phyloP scores from a whole-genome alignment of 768 basidiomycete species.

The Megacollybia marginata region DNA sequence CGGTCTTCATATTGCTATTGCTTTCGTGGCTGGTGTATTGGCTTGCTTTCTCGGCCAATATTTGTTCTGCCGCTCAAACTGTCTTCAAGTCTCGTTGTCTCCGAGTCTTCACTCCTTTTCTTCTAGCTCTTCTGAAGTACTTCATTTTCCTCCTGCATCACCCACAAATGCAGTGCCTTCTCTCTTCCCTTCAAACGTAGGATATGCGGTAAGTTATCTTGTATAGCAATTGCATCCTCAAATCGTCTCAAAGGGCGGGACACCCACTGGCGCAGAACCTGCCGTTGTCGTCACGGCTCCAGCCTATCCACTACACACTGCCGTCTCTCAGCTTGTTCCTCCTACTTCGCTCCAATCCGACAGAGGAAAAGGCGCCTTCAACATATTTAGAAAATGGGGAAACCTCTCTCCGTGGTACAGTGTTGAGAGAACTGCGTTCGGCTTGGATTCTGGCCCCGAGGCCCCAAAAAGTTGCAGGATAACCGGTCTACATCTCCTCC shows the following conservation, averaged over 20 bases:
- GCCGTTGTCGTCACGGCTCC: slow-evolving; percentile 69
- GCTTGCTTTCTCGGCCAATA: slow-evolving; percentile 45
- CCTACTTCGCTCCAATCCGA: slow-evolving; percentile 28
- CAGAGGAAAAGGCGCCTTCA: slow-evolving; percentile 33
- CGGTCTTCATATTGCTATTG: slow-evolving; percentile 30
- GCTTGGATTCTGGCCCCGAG: slow-evolving; percentile 63
- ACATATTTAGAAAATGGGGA: slow-evolving; percentile 75
- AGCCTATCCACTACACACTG: slow-evolving; percentile 70
- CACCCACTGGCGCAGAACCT: slow-evolving; percentile 75
- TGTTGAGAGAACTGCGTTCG: slow-evolving; percentile 56
- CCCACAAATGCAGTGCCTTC: slow-evolving; percentile 71
- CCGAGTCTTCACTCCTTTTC: too few relatives aligned
- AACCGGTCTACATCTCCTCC: slow-evolving; percentile 71
- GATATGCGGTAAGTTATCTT: slow-evolving; percentile 35
- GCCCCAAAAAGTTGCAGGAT: slow-evolving; percentile 64
- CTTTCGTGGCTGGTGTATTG: slow-evolving; percentile 48
- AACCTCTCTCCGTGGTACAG: slow-evolving; percentile 86
- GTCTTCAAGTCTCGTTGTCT: slow-evolving; percentile 19
- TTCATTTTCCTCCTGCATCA: slow-evolving; percentile 63
- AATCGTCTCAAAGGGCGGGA: slow-evolving; percentile 35
- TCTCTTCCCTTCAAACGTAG: slow-evolving; percentile 70
- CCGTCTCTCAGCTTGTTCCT: slow-evolving; percentile 55
- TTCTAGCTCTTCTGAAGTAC: slow-evolving; percentile 63
- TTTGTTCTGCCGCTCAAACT: slow-evolving; percentile 33
- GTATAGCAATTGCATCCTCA: too few relatives aligned